phyloP scores from a whole-genome alignment of 1,284 basidiomycete genomes.

The Omphalotus olearius region DNA sequence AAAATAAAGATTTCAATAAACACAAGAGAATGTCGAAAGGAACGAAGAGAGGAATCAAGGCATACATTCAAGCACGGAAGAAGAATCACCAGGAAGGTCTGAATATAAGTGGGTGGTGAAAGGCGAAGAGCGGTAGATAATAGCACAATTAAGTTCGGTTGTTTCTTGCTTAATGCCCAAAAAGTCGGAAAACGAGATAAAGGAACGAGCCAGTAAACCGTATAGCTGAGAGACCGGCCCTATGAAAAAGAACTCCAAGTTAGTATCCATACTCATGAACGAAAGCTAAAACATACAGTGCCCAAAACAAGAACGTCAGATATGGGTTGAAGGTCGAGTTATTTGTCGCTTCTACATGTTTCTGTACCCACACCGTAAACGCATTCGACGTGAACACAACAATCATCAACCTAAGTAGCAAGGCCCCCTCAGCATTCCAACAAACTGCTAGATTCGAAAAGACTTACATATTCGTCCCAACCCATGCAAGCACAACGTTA shows the following conservation, averaged over 20 bases:
- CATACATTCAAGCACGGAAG: no score
- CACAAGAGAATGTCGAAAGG: background rate
- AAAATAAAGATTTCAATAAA: no score
- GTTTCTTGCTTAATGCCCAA: slow-evolving; percentile 40
- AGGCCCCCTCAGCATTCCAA: background rate
- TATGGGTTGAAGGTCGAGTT: slow-evolving; percentile 79
- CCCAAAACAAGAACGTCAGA: slow-evolving; percentile 77
- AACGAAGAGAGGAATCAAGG: background rate
- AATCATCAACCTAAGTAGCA: slow-evolving; percentile 57
- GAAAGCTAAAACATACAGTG: slow-evolving; percentile 52
- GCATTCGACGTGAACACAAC: slow-evolving; percentile 77
- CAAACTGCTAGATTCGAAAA: slow-evolving; percentile 9
- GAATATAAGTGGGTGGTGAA: background rate
- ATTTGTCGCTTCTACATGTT: slow-evolving; percentile 42
- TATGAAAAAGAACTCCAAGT: slow-evolving; percentile 24
- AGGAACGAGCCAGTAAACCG: slow-evolving; percentile 75
- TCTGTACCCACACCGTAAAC: slow-evolving; percentile 62
- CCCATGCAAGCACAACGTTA: slow-evolving; percentile 82
- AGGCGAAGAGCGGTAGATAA: background rate
- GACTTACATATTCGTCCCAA: slow-evolving; percentile 77
- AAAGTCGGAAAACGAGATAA: slow-evolving; percentile 74
- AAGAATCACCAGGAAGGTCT: no score
- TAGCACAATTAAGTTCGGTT: no score
- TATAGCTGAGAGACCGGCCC: slow-evolving; percentile 73
- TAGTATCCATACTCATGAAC: slow-evolving; percentile 3